These are phyloP conservation scores for Xylariales sp. DNA, from an alignment of 2,329 filamentous ascomycete genomes.

Conservation along the genomic window DNA sequence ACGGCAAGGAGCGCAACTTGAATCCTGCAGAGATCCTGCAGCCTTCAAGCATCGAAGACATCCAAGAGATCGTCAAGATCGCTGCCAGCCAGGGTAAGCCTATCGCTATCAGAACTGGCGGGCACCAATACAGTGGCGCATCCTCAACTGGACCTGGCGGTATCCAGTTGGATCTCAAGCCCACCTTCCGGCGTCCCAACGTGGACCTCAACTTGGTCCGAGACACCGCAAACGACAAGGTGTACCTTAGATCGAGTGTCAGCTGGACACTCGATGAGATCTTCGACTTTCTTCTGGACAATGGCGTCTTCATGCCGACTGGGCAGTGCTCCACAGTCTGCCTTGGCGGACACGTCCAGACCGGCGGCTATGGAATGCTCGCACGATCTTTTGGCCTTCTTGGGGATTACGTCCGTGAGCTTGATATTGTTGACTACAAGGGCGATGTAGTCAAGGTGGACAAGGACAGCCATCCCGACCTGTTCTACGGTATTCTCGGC, in stretches of 20 bases:
- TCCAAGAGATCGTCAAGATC: conserved; percentile 32
- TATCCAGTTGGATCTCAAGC: conserved; percentile 41
- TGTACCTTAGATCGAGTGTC: conserved; percentile 32
- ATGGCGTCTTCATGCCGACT: conserved; percentile 38
- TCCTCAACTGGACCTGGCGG: conserved; percentile 38
- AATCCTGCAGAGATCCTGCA: conserved; percentile 39
- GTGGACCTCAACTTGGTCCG: conserved; percentile 21
- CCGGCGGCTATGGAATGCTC: conserved; percentile 43
- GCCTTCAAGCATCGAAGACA: conserved; percentile 37
- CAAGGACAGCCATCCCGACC: conserved; percentile 43
- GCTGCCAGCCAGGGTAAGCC: conserved; percentile 34
- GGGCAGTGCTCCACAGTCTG: conserved; percentile 42
- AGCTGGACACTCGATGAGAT: conserved; percentile 37
- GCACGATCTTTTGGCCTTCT: conserved; percentile 46
- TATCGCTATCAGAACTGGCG: conserved; percentile 41
- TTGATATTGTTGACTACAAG: conserved; percentile 41
- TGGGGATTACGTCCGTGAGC: conserved; percentile 47
- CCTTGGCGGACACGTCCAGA: conserved; percentile 42
- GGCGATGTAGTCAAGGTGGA: conserved; percentile 42
- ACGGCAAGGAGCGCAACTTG: conserved; percentile 35
- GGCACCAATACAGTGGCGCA: conserved; percentile 46
- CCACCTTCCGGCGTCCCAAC: conserved; percentile 27
- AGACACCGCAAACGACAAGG: conserved; percentile 29
- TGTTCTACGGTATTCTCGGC: conserved; percentile 56
- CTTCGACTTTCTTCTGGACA: conserved; percentile 33